Base-by-base conservation (phyloP, 2,329 filamentous ascomycete species). In the Penicillium sp. region DNA sequence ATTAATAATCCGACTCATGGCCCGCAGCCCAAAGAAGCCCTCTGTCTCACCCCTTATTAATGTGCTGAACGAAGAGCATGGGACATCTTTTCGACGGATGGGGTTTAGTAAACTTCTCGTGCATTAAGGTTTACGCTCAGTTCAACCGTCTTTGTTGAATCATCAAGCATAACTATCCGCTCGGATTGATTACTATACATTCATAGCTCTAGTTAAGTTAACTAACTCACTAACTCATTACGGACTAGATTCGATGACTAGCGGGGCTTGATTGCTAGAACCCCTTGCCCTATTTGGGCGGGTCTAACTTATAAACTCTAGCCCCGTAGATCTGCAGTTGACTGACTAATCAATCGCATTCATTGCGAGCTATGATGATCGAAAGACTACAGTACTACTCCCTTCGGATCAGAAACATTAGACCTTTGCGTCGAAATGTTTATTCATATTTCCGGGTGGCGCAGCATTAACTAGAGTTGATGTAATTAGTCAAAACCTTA, bases 171-270 rank as follows among this genome's bases (percentile, higher is more conserved):
- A 40, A 13, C 15, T 38, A 24, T 58, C 56, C 59, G 56, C 44
- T 64, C 61, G 58, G 61, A 58, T 40, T 61, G 58, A 61, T 64
- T 64, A 64, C 12, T 64, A 59, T 58, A 61, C 58, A 61, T 64
- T 64, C 61, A 49, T 30, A 44, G 58, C 61, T 61, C 58, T 53
- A 59, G 33, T 59, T 59, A 37, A 56, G 17, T 53, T 53, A 49
- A 37, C 10, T 12, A 38, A 56, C 55, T 49, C 55, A 58, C 58
- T 58, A 58, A 60, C 61, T 50, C 49, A 63, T 63, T 63, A 58
- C 57, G 47, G 61, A 62, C 19, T 62, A 59, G 56, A 60, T 58
- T 15, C 57, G 49, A 63, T 55, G 53, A 63, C 53, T 59, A 59
- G 58, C n/a, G 26, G 22, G 59, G 55, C 44, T 64, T 58, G 51